Conservation (phyloP, 352 stramenopile species). For the Nothophytophthora sp. region DNA sequence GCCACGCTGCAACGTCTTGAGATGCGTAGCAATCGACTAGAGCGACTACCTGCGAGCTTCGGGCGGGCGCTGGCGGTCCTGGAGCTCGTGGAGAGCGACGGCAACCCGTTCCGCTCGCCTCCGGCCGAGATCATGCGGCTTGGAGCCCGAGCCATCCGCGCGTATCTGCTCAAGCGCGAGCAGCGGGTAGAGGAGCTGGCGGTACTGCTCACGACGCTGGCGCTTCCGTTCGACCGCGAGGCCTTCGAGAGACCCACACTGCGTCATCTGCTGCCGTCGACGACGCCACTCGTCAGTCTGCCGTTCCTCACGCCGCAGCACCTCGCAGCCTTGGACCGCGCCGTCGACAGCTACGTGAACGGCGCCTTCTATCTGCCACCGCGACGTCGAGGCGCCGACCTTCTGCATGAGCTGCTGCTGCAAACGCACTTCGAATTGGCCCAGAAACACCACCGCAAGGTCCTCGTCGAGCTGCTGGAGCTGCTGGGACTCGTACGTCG, state of each 20-base stretch:
- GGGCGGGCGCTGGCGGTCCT: conserved; percentile 39
- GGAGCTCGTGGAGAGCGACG: conserved; percentile 56
- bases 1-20: conserved; percentile 41
- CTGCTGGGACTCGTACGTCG: conserved; percentile 55
- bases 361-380: conserved; percentile 63
- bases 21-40: conserved; percentile 78
- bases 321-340: conserved; percentile 45
- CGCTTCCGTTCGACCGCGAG: conserved; percentile 35
- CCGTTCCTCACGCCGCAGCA: conserved; percentile 58
- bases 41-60: conserved; percentile 59
- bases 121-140: conserved; percentile 65
- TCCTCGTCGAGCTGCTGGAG: conserved; percentile 53
- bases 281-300: conserved; percentile 17
- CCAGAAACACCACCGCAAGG: conserved; percentile 47
- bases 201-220: conserved; percentile 34
- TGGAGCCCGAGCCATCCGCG: conserved; percentile 45
- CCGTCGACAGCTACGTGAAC: conserved; percentile 68
- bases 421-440: conserved; percentile 52
- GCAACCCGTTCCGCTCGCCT: conserved; percentile 75
- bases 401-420: conserved; percentile 57
- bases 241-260: conserved; percentile 50
- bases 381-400: conserved; percentile 48
- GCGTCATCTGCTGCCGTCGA: conserved; percentile 23
- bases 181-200: conserved; percentile 56
- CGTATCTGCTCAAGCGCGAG: conserved; percentile 63